phyloP scores from a whole-genome alignment of 2,329 filamentous ascomycete genomes.

The Raffaelea arxii region DNA sequence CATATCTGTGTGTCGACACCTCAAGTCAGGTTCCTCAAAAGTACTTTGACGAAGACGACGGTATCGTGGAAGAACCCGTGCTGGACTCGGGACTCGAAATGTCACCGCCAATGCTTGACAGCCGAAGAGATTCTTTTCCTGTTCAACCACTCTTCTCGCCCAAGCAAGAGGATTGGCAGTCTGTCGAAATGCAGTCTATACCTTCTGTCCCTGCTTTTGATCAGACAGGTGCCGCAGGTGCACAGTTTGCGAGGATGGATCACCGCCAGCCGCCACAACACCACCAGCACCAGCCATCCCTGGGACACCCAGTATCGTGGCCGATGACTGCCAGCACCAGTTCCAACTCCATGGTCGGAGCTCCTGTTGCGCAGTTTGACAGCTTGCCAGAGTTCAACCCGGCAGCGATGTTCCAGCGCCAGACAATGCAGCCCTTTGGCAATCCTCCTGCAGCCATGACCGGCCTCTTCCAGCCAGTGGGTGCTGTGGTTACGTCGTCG shows the following conservation, averaged over 20 bases:
- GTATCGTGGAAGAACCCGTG: constrained; percentile 51
- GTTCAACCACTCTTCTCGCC: constrained; percentile 53
- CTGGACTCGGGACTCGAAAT: constrained; percentile 54
- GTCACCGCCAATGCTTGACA: constrained; percentile 52
- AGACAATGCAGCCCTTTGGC: constrained; percentile 42
- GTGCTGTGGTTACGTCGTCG: constrained; percentile 41
- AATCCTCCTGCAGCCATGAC: constrained; percentile 33
- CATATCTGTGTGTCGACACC: constrained; percentile 43
- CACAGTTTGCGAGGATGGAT: constrained; percentile 60
- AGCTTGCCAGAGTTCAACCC: constrained; percentile 48
- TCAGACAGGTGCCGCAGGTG: no score
- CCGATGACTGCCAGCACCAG: constrained; percentile 30
- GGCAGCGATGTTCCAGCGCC: constrained; percentile 40
- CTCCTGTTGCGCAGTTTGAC: constrained; percentile 63
- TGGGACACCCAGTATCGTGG: constrained; percentile 42
- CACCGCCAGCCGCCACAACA: constrained; percentile 31
- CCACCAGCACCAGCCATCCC: constrained; percentile 24
- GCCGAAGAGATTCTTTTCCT: constrained; percentile 54
- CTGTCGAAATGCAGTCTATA: constrained; percentile 54
- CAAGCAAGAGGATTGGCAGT: constrained; percentile 55
- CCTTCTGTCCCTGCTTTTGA: constrained; percentile 54
- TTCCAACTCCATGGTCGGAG: constrained; percentile 60
- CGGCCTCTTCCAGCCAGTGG: constrained; percentile 42
- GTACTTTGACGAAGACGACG: constrained; percentile 51
- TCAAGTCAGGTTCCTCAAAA: constrained; percentile 29